Percentiles rank a stretch among this genome's conserved stretches.
phyloP scores from a whole-genome alignment of 1,284 basidiomycete species.

The Meripilus lineatus region DNA sequence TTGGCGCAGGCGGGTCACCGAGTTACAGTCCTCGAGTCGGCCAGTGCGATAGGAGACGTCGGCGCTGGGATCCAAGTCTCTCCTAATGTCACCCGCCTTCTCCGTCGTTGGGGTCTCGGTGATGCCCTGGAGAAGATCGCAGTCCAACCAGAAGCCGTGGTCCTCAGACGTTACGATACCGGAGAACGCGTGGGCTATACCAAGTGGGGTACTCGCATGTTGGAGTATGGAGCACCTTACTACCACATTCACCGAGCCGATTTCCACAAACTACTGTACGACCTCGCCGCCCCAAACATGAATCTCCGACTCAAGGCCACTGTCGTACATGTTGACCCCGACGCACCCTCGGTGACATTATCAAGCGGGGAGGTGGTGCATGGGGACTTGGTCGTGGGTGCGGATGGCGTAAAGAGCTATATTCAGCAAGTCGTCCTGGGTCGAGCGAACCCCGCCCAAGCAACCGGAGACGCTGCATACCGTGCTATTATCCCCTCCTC shows the following conservation, averaged over 20 bases:
- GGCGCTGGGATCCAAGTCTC: constrained; percentile 50
- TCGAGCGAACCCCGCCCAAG: constrained; percentile 23
- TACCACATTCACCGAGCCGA: constrained; percentile 55
- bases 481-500: constrained; percentile 44
- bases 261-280: constrained; percentile 47
- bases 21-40: constrained; percentile 41
- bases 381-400: constrained; percentile 39
- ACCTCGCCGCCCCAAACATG: constrained; percentile 40
- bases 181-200: constrained; percentile 40
- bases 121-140: constrained; percentile 29
- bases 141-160: constrained; percentile 38
- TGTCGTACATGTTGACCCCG: constrained; percentile 38
- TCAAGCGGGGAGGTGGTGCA: constrained; percentile 32
- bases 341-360: constrained; percentile 31
- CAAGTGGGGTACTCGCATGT: constrained; percentile 32
- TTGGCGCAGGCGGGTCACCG: constrained; percentile 41
- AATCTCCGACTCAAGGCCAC: constrained; percentile 41
- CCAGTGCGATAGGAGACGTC: constrained; percentile 38
- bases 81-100: constrained; percentile 38
- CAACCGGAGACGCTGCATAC: constrained; percentile 53
- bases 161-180: constrained; percentile 35
- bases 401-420: constrained; percentile 46
- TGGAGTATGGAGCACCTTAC: constrained; percentile 40
- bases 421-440: constrained; percentile 43
- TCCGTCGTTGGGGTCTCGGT: constrained; percentile 39